Percentiles rank a stretch among this genome's conserved stretches.
phyloP scores from a whole-genome alignment of 169 alveolate species.

The Plasmodium gallinaceum region DNA sequence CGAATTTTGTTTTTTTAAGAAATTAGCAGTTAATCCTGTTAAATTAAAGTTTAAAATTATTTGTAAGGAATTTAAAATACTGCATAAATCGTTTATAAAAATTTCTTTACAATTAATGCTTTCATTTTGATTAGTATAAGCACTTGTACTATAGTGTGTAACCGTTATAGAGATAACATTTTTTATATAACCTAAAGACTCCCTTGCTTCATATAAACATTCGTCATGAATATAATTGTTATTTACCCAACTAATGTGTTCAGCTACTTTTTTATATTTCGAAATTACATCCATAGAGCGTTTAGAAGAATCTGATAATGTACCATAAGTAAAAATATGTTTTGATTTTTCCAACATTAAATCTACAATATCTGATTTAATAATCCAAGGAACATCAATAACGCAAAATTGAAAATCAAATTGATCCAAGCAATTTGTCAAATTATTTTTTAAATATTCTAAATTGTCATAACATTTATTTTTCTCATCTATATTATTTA shows the following conservation, averaged over 20 bases:
- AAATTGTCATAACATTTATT: conserved; percentile 16
- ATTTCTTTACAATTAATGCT: conserved; percentile 25
- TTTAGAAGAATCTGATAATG: conserved; percentile 24
- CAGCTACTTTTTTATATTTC: conserved; percentile 29
- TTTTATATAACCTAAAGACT: conserved; percentile 33
- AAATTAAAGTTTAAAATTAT: conserved; percentile 17
- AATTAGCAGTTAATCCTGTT: conserved; percentile 54
- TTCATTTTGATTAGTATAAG: conserved; percentile 25
- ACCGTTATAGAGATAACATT: conserved; percentile 34
- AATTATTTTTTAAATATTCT: conserved; percentile 22
- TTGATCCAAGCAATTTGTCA: conserved; percentile 10
- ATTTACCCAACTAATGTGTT: conserved; percentile 67
- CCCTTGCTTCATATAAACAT: conserved; percentile 46
- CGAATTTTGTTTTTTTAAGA: conserved; percentile 6
- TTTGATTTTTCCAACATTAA: conserved; percentile 21
- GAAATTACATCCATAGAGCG: conserved; percentile 29
- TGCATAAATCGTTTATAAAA: conserved; percentile 56
- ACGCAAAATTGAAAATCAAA: conserved; percentile 57
- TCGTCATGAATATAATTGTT: conserved; percentile 67
- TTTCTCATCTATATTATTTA: not conserved
- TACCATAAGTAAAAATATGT: conserved; percentile 67
- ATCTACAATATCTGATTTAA: conserved; percentile 41
- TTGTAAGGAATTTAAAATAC: conserved; percentile 26
- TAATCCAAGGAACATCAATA: conserved; percentile 61
- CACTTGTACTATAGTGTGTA: conserved; percentile 44